Evolutionary conservation across 2,329 filamentous ascomycete species (phyloP), one percentile per base, ranked within the genome.

Genomic region (Talaromyces sp.): DNA sequence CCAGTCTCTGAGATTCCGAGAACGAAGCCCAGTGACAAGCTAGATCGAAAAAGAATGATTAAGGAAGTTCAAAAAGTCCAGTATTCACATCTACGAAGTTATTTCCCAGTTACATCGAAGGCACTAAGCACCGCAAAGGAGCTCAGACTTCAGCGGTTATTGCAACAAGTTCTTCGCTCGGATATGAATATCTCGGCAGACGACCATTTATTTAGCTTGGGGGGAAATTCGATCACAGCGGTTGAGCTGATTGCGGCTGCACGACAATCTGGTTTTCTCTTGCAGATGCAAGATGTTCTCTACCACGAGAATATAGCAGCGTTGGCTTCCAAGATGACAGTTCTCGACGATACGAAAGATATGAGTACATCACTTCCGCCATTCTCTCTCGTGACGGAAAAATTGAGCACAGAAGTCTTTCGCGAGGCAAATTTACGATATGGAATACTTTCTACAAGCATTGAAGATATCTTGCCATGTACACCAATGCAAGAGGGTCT

Each of bases 401-500:
- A 45, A 45, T 45, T 45, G n/a, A 45, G 41, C 3, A 45, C 5
- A 45, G 41, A 45, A 45, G 41, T 45, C 41, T 45, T 45, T 45
- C 41, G 41, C 41, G 41, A 45, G 2, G 41, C 41, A 4, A 45
- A 9, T 45, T 45, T 45, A 45, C 41, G 41, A 9, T 79, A 76
- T 61, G 71, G 71, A 17, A 58, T 74, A 3, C 62, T 71, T 25
- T 45, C 59, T 19, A 61, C 61, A 1, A 67, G 69, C 0, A 69
- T 80, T 54, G 71, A 78, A 60, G 78, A 80, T 58, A 77, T 79
- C 15, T 79, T 78, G 49, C 78, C 78, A 9, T 78, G 75, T 64
- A 80, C 76, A 5, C 73, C 77, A 1, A 74, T 75, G 0, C 78
- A 80, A 58, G 77, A 79, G 63, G 81, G 79, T 1, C 72, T 83